Evolutionary conservation across 257 asterid genomes (phyloP), one percentile per base, ranked within the genome.

Genomic region (Petrea volubilis): DNA sequence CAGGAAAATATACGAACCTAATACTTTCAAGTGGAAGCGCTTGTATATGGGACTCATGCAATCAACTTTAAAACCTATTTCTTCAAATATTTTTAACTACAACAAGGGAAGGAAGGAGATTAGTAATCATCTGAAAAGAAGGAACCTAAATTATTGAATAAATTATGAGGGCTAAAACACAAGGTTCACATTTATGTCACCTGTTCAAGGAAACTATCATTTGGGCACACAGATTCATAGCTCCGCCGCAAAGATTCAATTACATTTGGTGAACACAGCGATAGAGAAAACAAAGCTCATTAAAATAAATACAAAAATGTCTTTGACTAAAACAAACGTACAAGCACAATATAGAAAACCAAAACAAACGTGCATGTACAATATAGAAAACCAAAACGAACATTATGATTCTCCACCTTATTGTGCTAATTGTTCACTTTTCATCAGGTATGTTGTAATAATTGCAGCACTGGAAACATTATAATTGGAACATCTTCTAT

Each of bases 381-480:
- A n/a, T n/a, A n/a, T 59, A 50, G 18, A 63, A 63, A 68, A 64
- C 52, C 64, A 62, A 74, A 60, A 72, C 56, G n/a, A 33, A 76
- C 11, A 72, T 52, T 23, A 47, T 65, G 74, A 56, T 40, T 74
- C 70, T 74, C 57, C 78, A 95, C 99, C 99, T 84, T 90, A 97
- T 78, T 61, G 84, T 15, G 98, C 83, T 82, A 95, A 86, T 59
- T 80, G 90, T 79, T 88, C 99, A 78, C 92, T 84, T 83, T 84
- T 91, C 99, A 94, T 94, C 95, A 94, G 82, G 88, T 92, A 90
- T 52, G 99, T 97, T 46, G 89, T 77, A 79, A 90, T 68, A 65
- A 94, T 85, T 82, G 99, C 90, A 38, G 97, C 99, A 84, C 99
- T 94, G 97, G 83, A 88, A 83, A n/a, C n/a, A n/a, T n/a, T n/a